These are phyloP conservation scores for Solanum peruvianum DNA, from an alignment of 257 asterid species.

Conservation along the genomic window DNA sequence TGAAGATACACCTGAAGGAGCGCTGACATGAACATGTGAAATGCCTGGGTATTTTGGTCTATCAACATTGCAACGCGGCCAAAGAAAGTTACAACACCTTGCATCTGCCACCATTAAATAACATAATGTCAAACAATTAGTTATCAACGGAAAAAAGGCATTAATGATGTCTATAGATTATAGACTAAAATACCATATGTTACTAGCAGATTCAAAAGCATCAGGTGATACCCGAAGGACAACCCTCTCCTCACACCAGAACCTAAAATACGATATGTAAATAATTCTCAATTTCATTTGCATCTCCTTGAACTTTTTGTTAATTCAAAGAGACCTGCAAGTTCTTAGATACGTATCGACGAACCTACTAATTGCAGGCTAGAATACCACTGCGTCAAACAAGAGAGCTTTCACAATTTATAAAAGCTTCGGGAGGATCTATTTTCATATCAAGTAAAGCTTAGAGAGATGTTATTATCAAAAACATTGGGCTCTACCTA, in stretches of 20 bases:
- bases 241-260: not conserved
- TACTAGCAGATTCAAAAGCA: not conserved
- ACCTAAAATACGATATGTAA: not conserved
- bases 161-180: not conserved
- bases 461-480: not conserved
- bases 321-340: not conserved
- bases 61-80: slow-evolving; percentile 78
- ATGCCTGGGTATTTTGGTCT: slow-evolving; percentile 95
- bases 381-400: not conserved
- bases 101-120: slow-evolving; percentile 52
- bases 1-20: slow-evolving; percentile 55
- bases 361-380: not conserved
- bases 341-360: not conserved
- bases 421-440: not conserved
- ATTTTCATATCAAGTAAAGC: not conserved
- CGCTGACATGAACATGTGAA: slow-evolving; percentile 74
- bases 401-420: not conserved
- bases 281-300: not conserved
- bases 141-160: not conserved
- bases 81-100: slow-evolving; percentile 79
- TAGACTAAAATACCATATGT: not conserved
- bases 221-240: not conserved
- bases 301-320: not conserved
- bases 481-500: not conserved
- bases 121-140: not conserved